These are phyloP conservation scores for Royoungia palumana DNA, from an alignment of 768 basidiomycete species.

Conservation along the genomic window DNA sequence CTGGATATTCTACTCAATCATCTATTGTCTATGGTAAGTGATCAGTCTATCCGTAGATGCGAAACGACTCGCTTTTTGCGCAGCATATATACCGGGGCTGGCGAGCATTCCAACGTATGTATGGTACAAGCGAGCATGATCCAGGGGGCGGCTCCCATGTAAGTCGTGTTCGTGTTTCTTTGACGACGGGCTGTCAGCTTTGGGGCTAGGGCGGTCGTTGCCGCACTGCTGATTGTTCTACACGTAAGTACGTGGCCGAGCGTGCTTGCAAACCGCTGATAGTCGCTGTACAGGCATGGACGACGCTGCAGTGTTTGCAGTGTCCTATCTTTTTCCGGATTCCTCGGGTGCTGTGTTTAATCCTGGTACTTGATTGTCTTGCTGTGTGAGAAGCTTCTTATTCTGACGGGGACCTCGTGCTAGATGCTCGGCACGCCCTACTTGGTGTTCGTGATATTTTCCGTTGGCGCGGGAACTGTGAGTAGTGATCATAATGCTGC, in stretches of 20 bases:
- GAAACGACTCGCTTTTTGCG: constrained; percentile 7
- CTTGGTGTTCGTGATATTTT: constrained; percentile 41
- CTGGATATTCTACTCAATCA: constrained; percentile 54
- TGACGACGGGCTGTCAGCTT: background rate
- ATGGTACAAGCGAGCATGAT: constrained; percentile 51
- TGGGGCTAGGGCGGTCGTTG: constrained; percentile 37
- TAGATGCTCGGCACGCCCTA: constrained; percentile 40
- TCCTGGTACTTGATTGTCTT: constrained; percentile 19
- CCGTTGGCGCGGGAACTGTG: constrained; percentile 38
- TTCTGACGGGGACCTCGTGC: constrained; percentile 10
- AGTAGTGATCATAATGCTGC: constrained; percentile 29
- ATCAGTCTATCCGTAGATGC: background rate
- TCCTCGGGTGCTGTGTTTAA: constrained; percentile 24
- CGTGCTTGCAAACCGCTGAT: constrained; percentile 1
- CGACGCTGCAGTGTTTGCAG: constrained; percentile 29
- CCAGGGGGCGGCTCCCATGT: constrained; percentile 55
- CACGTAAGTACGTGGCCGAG: constrained; percentile 29
- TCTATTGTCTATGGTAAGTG: constrained; percentile 50
- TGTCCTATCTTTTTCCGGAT: constrained; percentile 16
- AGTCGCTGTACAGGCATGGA: constrained; percentile 33
- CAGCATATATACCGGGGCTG: constrained; percentile 34
- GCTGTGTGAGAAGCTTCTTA: background rate
- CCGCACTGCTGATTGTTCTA: constrained; percentile 40
- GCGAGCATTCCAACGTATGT: constrained; percentile 37
- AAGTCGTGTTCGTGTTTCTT: constrained; percentile 12